A percentile compares a stretch with the other conserved stretches of the same genome.
Evolutionary conservation across 129 eudicot species (phyloP).

Genomic region (Mikania micrantha): DNA sequence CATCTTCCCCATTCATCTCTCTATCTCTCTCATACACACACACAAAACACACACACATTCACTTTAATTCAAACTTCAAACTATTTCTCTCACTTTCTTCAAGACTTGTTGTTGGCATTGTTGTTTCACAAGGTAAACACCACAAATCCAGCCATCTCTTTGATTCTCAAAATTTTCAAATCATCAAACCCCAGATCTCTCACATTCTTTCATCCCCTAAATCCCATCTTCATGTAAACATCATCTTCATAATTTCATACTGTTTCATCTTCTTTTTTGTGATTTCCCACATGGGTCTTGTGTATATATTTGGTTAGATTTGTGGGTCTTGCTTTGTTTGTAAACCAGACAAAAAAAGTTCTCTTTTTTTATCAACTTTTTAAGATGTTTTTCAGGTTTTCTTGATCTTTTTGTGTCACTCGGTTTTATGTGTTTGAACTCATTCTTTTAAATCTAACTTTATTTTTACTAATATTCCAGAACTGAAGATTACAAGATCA

Average conservation of each 20-base stretch:
- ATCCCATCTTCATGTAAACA: constrained; percentile 4
- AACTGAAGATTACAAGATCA: constrained; percentile 12
- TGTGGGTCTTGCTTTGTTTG: constrained; percentile 25
- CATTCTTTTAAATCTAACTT: too few species aligned
- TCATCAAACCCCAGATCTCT: constrained; percentile 19
- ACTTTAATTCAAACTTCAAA: constrained; percentile 44
- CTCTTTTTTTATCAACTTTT: not conserved
- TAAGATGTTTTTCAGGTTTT: too few species aligned
- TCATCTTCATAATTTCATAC: not conserved
- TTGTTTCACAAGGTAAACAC: constrained; percentile 19
- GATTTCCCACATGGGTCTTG: constrained; percentile 21
- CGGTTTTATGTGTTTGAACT: too few species aligned
- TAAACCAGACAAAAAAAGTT: constrained; percentile 3
- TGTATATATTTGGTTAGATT: constrained; percentile 1
- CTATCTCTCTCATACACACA: not conserved
- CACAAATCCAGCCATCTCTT: constrained; percentile 1
- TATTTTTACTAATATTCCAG: constrained; percentile 23
- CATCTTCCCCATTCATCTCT: constrained; percentile 25
- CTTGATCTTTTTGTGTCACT: not conserved
- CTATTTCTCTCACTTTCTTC: constrained; percentile 27
- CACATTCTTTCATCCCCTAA: not conserved
- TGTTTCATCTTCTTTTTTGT: not conserved
- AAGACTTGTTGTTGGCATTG: constrained; percentile 20
- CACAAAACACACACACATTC: not conserved
- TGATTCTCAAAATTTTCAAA: constrained; percentile 4